Evolutionary conservation across 257 asterid species (phyloP).

Genomic region (Schizonepeta tenuifolia): DNA sequence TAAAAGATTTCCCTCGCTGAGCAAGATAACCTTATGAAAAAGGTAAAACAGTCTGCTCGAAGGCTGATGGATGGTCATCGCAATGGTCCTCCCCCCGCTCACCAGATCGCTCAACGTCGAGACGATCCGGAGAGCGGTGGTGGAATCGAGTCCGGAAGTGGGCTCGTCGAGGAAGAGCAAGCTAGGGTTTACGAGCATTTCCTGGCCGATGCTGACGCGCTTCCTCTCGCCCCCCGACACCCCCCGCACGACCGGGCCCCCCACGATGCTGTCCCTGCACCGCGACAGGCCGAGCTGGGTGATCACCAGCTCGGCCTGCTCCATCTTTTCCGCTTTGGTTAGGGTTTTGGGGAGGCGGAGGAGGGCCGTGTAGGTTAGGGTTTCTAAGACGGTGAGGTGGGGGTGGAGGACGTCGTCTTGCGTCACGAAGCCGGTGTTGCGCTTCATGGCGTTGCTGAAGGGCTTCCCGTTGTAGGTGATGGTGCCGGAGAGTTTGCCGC

Average conservation of each 20-base stretch:
- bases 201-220: conserved; percentile 84
- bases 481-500: conserved; percentile 46
- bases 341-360: conserved; percentile 65
- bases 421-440: conserved; percentile 71
- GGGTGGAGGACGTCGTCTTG: conserved; percentile 79
- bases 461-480: conserved; percentile 65
- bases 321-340: conserved; percentile 41
- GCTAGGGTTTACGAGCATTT: conserved; percentile 80
- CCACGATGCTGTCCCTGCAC: conserved; percentile 59
- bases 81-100: conserved; percentile 62
- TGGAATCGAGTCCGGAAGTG: conserved; percentile 80
- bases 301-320: conserved; percentile 60
- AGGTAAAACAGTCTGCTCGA: conserved; percentile 69
- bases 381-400: conserved; percentile 72
- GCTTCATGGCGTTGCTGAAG: conserved; percentile 55
- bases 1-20: conserved; percentile 67
- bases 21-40: conserved; percentile 70
- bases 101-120: conserved; percentile 61
- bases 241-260: conserved; percentile 55
- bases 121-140: conserved; percentile 72
- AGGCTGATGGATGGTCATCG: conserved; percentile 86
- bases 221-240: conserved; percentile 81
- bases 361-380: conserved; percentile 68
- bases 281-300: conserved; percentile 54
- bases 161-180: conserved; percentile 79